These are phyloP conservation scores for Plasmodium berghei DNA, from an alignment of 169 alveolate genomes.

Conservation along the genomic window DNA sequence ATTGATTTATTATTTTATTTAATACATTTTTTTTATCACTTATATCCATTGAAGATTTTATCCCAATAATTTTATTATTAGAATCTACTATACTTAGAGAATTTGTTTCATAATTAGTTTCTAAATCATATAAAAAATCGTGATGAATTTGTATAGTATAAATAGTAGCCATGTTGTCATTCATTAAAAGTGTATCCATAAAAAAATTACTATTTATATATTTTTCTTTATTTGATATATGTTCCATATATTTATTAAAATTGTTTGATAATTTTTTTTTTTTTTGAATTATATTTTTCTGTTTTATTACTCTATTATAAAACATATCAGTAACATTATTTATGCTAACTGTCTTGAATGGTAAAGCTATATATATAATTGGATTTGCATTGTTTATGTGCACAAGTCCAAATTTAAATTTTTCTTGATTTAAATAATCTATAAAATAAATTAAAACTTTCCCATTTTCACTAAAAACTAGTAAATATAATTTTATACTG, in stretches of 20 bases:
- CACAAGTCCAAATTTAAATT: conserved; percentile 51
- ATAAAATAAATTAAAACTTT: conserved; percentile 48
- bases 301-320: conserved; percentile 46
- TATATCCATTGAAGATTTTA: conserved; percentile 11
- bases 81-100: conserved; percentile 10
- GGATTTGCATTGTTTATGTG: conserved; percentile 13
- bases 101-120: not conserved
- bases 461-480: conserved; percentile 39
- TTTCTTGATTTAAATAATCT: conserved; percentile 15
- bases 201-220: conserved; percentile 41
- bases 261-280: conserved; percentile 58
- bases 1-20: conserved; percentile 38
- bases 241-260: conserved; percentile 46
- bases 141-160: conserved; percentile 64
- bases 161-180: conserved; percentile 19
- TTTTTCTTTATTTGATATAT: conserved; percentile 46
- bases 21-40: conserved; percentile 17
- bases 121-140: conserved; percentile 17
- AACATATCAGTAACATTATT: conserved; percentile 25
- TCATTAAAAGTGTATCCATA: conserved; percentile 32
- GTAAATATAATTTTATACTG: conserved; percentile 30
- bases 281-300: conserved; percentile 42
- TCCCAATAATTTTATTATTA: conserved; percentile 39
- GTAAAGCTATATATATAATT: conserved; percentile 18
- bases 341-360: conserved; percentile 29